Percentiles rank a stretch among this genome's conserved stretches.
phyloP scores from a whole-genome alignment of 129 eudicot genomes.

The Lactuca sativa region DNA sequence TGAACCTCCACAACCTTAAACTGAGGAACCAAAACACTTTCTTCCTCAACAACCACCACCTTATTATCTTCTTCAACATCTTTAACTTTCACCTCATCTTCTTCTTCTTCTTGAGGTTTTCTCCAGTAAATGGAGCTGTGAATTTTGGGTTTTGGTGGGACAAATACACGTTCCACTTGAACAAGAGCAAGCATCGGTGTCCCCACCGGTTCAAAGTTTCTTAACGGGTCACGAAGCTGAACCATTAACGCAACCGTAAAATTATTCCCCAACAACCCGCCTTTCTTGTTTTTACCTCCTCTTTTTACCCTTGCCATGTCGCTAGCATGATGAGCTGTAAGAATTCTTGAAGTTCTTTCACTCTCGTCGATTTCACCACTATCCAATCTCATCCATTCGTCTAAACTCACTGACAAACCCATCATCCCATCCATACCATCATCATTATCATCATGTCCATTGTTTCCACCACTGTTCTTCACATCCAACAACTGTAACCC shows the following conservation, averaged over 20 bases:
- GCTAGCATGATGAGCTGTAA: constrained; percentile 93
- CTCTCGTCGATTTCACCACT: constrained; percentile 82
- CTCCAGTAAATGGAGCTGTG: constrained; percentile 57
- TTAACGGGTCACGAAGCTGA: constrained; percentile 82
- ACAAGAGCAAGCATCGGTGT: constrained; percentile 94
- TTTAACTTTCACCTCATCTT: constrained; percentile 20
- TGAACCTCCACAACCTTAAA: constrained; percentile 79
- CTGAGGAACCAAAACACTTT: constrained; percentile 50
- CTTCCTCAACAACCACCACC: constrained; percentile 35
- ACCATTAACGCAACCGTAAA: constrained; percentile 96
- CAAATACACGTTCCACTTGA: constrained; percentile 88
- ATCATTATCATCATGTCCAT: background rate
- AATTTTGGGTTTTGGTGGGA: constrained; percentile 71
- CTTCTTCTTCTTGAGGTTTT: constrained; percentile 23
- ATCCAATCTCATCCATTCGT: constrained; percentile 96
- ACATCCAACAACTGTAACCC: constrained; percentile 76
- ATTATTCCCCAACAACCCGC: constrained; percentile 85
- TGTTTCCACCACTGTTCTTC: constrained; percentile 39
- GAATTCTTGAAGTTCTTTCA: constrained; percentile 79
- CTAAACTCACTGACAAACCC: constrained; percentile 82
- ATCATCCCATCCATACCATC: constrained; percentile 68
- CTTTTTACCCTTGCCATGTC: constrained; percentile 56
- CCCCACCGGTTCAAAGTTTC: constrained; percentile 91
- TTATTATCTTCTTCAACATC: constrained; percentile 33
- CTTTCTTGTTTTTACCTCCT: constrained; percentile 51